A percentile compares a stretch with the other conserved stretches of the same genome.
Conservation (phyloP, 768 basidiomycete species). For the Lentinula raphanica region DNA sequence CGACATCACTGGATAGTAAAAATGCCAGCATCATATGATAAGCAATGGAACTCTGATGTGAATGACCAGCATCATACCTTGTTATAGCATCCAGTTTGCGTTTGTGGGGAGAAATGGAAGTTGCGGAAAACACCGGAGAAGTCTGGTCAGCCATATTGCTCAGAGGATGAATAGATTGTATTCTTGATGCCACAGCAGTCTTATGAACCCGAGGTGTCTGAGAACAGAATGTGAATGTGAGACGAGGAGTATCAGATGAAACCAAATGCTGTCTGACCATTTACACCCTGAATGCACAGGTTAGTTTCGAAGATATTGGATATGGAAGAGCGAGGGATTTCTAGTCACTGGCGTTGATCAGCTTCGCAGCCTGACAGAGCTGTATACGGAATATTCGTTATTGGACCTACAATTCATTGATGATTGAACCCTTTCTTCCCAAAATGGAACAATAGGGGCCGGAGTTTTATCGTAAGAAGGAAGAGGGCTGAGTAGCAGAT, state of each 20-base stretch:
- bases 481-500: too few species aligned
- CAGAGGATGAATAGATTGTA: background rate
- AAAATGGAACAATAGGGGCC: background rate
- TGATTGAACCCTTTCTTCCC: background rate
- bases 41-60: too few species aligned
- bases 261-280: background rate
- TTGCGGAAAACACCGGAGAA: background rate
- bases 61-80: background rate
- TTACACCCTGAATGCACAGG: background rate
- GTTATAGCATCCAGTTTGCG: background rate
- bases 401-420: background rate
- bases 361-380: background rate
- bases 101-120: background rate
- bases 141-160: background rate
- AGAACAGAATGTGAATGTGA: background rate
- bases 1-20: background rate
- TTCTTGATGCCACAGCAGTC: background rate
- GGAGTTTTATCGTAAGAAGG: background rate
- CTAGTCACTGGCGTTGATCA: background rate
- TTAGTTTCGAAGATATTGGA: background rate
- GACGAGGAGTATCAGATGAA: background rate
- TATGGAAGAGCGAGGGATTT: background rate
- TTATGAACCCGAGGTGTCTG: background rate
- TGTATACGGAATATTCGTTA: background rate
- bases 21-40: background rate